Evolutionary conservation across 2,329 filamentous ascomycete species (phyloP).

Genomic region (Fusarium camptoceras): DNA sequence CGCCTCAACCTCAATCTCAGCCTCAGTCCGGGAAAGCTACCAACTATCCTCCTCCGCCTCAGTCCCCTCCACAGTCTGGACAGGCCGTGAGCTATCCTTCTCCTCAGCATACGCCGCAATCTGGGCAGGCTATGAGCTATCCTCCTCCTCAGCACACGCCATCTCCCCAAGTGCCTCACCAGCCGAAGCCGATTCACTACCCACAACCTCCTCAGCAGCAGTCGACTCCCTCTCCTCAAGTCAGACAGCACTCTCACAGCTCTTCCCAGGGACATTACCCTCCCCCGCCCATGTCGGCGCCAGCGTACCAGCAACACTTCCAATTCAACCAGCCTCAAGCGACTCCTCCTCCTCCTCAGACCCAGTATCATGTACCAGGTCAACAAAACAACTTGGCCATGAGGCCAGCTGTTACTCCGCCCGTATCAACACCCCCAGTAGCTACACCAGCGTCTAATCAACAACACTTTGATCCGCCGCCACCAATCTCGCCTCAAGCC

Average conservation of each 20-base stretch:
- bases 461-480: conserved; percentile 46
- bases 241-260: conserved; percentile 41
- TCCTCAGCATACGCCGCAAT: conserved; percentile 50
- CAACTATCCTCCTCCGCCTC: conserved; percentile 46
- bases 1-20: conserved; percentile 44
- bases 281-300: conserved; percentile 40
- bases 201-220: conserved; percentile 43
- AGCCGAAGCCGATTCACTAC: conserved; percentile 33
- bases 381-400: conserved; percentile 38
- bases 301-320: conserved; percentile 41
- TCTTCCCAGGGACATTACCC: conserved; percentile 35
- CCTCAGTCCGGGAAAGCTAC: conserved; percentile 47
- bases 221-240: conserved; percentile 39
- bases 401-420: conserved; percentile 38
- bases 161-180: conserved; percentile 41
- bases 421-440: conserved; percentile 43
- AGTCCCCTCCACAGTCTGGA: conserved; percentile 48
- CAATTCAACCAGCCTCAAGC: conserved; percentile 44
- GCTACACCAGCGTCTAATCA: conserved; percentile 41
- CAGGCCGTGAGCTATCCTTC: conserved; percentile 53
- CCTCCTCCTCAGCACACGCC: conserved; percentile 45
- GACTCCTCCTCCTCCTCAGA: conserved; percentile 36
- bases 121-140: conserved; percentile 46
- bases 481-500: conserved; percentile 40
- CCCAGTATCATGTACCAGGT: conserved; percentile 43